Percentiles rank a stretch among this genome's conserved stretches.
phyloP scores from a whole-genome alignment of 1,139 yeast genomes.

The Pichia sp. region DNA sequence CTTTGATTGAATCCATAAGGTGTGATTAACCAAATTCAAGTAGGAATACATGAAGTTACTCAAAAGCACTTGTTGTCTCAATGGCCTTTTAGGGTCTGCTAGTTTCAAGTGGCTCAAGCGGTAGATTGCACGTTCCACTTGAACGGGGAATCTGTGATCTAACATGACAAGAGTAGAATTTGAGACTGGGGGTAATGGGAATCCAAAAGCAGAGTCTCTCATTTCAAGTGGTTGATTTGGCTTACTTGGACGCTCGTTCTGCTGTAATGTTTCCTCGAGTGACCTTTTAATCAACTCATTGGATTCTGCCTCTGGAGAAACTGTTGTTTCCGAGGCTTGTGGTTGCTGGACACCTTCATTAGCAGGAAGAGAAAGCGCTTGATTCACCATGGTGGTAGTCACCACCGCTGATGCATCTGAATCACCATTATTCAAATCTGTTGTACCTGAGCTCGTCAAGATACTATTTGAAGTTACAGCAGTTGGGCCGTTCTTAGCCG shows the following conservation, averaged over 20 bases:
- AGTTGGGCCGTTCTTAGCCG: neutral
- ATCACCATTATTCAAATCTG: neutral
- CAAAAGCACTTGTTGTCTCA: conserved; percentile 84
- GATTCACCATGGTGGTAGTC: neutral
- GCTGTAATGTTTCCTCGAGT: conserved; percentile 24
- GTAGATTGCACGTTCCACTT: conserved; percentile 93
- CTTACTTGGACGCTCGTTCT: conserved; percentile 29
- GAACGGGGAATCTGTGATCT: conserved; percentile 84
- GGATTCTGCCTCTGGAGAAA: conserved; percentile 17
- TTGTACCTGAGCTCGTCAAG: neutral
- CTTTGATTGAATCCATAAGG: conserved; percentile 64
- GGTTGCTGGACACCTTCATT: neutral
- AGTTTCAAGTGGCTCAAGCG: conserved; percentile 85
- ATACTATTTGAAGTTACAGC: neutral
- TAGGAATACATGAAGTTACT: conserved; percentile 98
- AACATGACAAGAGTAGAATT: conserved; percentile 72
- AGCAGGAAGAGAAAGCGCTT: neutral
- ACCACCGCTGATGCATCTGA: neutral
- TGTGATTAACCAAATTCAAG: conserved; percentile 87
- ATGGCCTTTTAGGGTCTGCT: conserved; percentile 88
- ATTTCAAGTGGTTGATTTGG: conserved; percentile 72
- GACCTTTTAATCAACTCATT: conserved; percentile 25
- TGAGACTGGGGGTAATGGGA: conserved; percentile 77
- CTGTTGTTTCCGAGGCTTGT: neutral
- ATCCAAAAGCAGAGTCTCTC: conserved; percentile 80